Evolutionary conservation across 768 basidiomycete species (phyloP), one percentile per base, ranked within the genome.

Genomic region (Albatrellus ellisii): DNA sequence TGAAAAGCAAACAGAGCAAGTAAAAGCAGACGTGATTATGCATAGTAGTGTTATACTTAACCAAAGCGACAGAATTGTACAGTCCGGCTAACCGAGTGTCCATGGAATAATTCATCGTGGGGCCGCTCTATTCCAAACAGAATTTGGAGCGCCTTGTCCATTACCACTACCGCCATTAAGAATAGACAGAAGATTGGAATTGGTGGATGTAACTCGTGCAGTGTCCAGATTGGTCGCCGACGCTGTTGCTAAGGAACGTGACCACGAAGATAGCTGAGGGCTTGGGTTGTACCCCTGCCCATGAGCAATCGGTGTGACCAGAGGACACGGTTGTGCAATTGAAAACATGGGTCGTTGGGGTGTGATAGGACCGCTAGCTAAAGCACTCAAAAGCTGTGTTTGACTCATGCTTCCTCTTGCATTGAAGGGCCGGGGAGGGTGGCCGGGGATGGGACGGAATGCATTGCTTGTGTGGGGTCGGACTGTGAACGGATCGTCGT

Each of bases 331-430:
- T n/a, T n/a, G n/a, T n/a, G n/a, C n/a, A n/a, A n/a, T n/a, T n/a
- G n/a, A n/a, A n/a, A n/a, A n/a, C n/a, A n/a, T n/a, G n/a, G n/a
- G n/a, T n/a, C n/a, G n/a, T n/a, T n/a, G n/a, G n/a, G n/a, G n/a
- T n/a, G n/a, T n/a, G n/a, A 18, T 31, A 11, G 12, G 37, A 56
- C 39, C 46, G 35, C 60, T 59, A 48, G 67, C 66, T 52, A 73
- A 63, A 34, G 68, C 49, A 18, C 61, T 54, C 34, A 69, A 62
- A 28, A 75, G 54, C 40, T 75, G 72, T 26, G 59, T 63, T 44
- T 76, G 73, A 43, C 63, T 66, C 64, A 78, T 64, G 47, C 67
- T 75, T 42, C 63, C 61, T 37, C 66, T 69, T 5, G 48, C 29
- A 28, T 46, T 49, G 31, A 41, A 39, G 25, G 36, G 25, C n/a